Conservation (phyloP, 805 yeast species). For the Yarrowia sp. region DNA sequence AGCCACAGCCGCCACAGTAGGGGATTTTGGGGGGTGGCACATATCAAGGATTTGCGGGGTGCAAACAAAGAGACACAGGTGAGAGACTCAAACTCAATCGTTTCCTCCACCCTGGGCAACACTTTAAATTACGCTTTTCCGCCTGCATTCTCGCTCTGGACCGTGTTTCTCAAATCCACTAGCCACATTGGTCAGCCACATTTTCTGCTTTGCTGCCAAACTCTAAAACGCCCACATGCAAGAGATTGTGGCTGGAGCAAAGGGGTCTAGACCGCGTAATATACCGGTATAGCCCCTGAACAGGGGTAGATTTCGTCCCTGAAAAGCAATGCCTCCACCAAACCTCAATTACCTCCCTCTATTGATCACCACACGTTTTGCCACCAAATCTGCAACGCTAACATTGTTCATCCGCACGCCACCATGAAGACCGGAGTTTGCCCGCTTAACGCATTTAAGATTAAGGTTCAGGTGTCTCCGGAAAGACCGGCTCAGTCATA, state of each 20-base stretch:
- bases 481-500: conserved; percentile 22
- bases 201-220: conserved; percentile 1
- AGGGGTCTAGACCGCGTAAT: background rate
- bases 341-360: background rate
- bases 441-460: background rate
- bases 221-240: background rate
- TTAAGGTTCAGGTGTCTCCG: conserved; percentile 2
- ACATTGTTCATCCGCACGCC: conserved; percentile 19
- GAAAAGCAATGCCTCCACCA: no score
- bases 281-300: background rate
- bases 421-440: background rate
- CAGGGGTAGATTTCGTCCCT: no score
- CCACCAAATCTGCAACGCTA: background rate
- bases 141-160: background rate
- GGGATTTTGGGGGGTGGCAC: background rate
- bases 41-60: no score
- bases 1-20: conserved; percentile 4
- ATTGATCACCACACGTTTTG: no score
- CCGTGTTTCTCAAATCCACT: background rate
- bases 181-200: conserved; percentile 24
- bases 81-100: no score
- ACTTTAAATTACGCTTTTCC: background rate
- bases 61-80: no score
- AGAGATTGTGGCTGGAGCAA: conserved; percentile 18
- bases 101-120: no score